Percentiles rank a stretch among this genome's conserved stretches.
Evolutionary conservation across 169 alveolate species (phyloP).

Genomic region (Amoebophrya sp.): DNA sequence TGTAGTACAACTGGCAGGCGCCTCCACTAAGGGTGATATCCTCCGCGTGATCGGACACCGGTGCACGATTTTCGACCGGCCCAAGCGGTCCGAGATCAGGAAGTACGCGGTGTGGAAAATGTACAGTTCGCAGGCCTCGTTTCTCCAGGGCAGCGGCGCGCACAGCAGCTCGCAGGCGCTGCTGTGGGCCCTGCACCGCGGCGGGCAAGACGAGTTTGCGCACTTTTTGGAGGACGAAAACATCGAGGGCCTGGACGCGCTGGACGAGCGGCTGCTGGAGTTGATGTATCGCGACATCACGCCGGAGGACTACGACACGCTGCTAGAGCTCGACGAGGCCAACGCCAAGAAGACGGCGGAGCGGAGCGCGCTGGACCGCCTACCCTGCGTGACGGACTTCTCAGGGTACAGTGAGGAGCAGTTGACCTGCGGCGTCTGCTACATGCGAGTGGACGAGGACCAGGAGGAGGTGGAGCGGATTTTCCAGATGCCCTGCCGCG

Average conservation of each 20-base stretch:
- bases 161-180: no score
- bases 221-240: background rate
- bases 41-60: background rate
- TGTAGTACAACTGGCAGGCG: no score
- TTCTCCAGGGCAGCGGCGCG: no score
- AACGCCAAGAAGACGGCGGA: background rate
- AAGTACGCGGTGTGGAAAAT: background rate
- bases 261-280: background rate
- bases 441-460: conserved; percentile 4
- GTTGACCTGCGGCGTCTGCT: conserved; percentile 15
- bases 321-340: background rate
- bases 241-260: background rate
- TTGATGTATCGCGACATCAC: conserved; percentile 19
- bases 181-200: no score
- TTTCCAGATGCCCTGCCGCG: background rate
- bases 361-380: background rate
- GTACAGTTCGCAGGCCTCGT: no score
- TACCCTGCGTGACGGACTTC: background rate
- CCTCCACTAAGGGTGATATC: no score
- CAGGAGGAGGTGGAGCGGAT: background rate
- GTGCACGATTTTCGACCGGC: background rate
- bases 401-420: background rate
- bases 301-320: conserved; percentile 26
- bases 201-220: no score
- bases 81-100: background rate